These are phyloP conservation scores for Nissolia schottii DNA, from an alignment of 306 rosid species.

Conservation along the genomic window DNA sequence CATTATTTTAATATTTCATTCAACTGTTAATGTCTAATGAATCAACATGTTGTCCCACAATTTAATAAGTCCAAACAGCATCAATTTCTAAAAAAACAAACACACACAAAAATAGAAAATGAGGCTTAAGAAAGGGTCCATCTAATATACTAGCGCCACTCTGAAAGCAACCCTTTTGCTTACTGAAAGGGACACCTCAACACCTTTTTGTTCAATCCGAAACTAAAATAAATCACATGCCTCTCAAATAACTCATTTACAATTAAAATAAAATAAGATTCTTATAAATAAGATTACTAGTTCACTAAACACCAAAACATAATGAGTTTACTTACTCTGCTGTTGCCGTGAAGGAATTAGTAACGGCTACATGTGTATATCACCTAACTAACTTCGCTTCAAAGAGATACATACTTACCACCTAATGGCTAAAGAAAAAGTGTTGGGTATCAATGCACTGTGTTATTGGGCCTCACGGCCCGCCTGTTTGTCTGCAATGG, in stretches of 20 bases:
- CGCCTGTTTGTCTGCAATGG: neutral
- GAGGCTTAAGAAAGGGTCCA: slow-evolving; percentile 19
- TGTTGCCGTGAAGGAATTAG: too few species aligned
- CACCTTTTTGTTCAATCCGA: slow-evolving; percentile 11
- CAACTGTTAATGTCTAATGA: too few species aligned
- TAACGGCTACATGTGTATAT: neutral
- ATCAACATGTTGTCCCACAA: too few species aligned
- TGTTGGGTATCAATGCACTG: neutral
- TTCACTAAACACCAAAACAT: neutral
- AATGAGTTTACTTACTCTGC: too few species aligned
- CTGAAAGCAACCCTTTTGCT: slow-evolving; percentile 50
- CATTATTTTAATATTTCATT: too few species aligned
- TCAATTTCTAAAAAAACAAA: neutral
- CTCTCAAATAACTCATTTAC: neutral
- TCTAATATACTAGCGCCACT: slow-evolving; percentile 34
- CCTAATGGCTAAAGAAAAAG: neutral
- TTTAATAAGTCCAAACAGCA: too few species aligned
- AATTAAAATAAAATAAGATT: too few species aligned
- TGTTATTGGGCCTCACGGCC: neutral
- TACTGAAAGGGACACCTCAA: slow-evolving; percentile 53
- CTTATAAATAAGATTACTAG: neutral
- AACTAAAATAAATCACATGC: neutral
- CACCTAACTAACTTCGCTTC: neutral
- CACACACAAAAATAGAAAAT: slow-evolving; percentile 27
- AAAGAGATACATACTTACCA: neutral